Evolutionary conservation across 108 stramenopile species (phyloP).

Genomic region (Pseudonitzschia delicatissima): DNA sequence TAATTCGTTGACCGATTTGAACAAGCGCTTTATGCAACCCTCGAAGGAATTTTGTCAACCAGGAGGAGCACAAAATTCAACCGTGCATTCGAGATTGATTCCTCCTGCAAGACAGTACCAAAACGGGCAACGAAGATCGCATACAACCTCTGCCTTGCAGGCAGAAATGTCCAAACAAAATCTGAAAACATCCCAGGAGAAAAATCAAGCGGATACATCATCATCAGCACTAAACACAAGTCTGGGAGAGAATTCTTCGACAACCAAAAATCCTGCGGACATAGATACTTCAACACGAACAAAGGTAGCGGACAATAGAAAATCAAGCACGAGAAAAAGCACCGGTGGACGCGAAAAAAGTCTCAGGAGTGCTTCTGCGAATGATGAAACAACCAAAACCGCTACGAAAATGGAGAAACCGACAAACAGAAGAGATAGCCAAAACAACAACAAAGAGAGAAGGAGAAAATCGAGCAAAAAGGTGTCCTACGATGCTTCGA

Average conservation of each 20-base stretch:
- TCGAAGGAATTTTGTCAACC: slow-evolving; percentile 22
- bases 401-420: background rate
- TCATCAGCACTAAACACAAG: background rate
- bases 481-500: slow-evolving; percentile 11
- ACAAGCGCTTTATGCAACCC: slow-evolving; percentile 18
- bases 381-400: background rate
- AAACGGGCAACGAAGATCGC: slow-evolving; percentile 7
- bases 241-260: background rate
- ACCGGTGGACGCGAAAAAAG: no score
- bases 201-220: background rate
- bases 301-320: no score
- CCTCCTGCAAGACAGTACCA: background rate
- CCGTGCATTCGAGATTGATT: slow-evolving; percentile 6
- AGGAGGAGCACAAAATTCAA: slow-evolving; percentile 1
- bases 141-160: slow-evolving; percentile 15
- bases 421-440: background rate
- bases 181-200: background rate
- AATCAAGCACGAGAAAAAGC: background rate
- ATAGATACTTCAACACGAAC: no score
- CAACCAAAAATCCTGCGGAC: background rate
- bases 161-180: slow-evolving; percentile 5
- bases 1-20: slow-evolving; percentile 43
- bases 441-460: slow-evolving; percentile 1
- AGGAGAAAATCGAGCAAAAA: slow-evolving; percentile 11
- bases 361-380: background rate